These are phyloP conservation scores for Madurella mycetomatis DNA, from an alignment of 2,329 filamentous ascomycete genomes.

Conservation along the genomic window DNA sequence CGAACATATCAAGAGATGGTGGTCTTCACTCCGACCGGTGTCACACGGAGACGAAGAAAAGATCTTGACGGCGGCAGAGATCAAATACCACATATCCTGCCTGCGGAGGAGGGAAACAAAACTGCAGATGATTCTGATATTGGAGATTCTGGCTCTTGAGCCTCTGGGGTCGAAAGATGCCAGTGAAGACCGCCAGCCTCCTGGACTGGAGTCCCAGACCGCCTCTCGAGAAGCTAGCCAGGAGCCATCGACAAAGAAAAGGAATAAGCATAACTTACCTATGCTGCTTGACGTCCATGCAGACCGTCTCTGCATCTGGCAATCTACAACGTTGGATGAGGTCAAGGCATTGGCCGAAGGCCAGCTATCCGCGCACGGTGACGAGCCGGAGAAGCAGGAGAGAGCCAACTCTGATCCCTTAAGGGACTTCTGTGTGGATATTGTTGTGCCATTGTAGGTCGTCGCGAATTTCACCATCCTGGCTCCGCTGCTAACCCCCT, in stretches of 20 bases:
- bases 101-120: constrained; percentile 73
- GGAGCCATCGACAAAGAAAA: constrained; percentile 46
- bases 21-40: constrained; percentile 54
- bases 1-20: constrained; percentile 64
- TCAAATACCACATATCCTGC: constrained; percentile 59
- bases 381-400: constrained; percentile 36
- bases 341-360: constrained; percentile 47
- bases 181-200: constrained; percentile 43
- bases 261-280: constrained; percentile 59
- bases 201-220: constrained; percentile 38
- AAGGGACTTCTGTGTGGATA: constrained; percentile 73
- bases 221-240: constrained; percentile 32
- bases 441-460: constrained; percentile 72
- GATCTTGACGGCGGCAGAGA: constrained; percentile 45
- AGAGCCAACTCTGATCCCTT: constrained; percentile 56
- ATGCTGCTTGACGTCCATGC: constrained; percentile 67
- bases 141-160: constrained; percentile 72
- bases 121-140: constrained; percentile 72
- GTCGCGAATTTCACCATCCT: neutral
- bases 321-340: constrained; percentile 65
- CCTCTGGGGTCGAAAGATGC: constrained; percentile 41
- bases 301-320: constrained; percentile 79
- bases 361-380: constrained; percentile 34
- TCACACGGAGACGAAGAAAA: constrained; percentile 45
- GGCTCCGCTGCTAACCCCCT: constrained; percentile 31